Evolutionary conservation across 2,329 filamentous ascomycete genomes (phyloP), one percentile per base, ranked within the genome.

Genomic region (Ophidiomyces ophidiicola): DNA sequence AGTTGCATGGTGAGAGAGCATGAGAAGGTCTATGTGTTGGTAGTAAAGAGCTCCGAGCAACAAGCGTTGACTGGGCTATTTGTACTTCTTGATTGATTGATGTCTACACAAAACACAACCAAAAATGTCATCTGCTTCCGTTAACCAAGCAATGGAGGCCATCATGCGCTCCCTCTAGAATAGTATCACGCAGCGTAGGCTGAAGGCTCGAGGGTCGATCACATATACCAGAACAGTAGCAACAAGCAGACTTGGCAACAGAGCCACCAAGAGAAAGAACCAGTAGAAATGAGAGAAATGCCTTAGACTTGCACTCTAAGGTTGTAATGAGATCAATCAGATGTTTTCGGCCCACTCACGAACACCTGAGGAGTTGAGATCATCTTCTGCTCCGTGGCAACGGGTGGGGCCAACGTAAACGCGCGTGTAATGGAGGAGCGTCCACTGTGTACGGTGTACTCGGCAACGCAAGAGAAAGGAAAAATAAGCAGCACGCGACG

Each of bases 351-450:
- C 18, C 11, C 23, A 8, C n/a, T 11, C 30, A 8, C 18, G 19
- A 31, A 19, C 28, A 28, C 36, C 36, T 38, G 36, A 38, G 36
- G 14, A 29, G 20, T 32, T 3, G 10, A 32, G 17, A 23, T 37
- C 25, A 37, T 31, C 35, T 11, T 5, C n/a, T 10, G 15, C 4
- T 23, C 17, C 17, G 8, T 24, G 23, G 18, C 10, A 19, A 18
- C 10, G 18, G 25, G 18, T 35, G 7, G 10, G 18, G 12, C 11
- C 29, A 31, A 31, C 8, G 11, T 21, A 37, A 14, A 18, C 6
- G 36, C 26, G 20, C 19, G 36, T 5, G 32, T 14, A 14, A 14
- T 31, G 28, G 18, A 24, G 11, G 19, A 11, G 20, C 15, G 19
- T n/a, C n/a, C n/a, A n/a, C n/a, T n/a, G n/a, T n/a, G n/a, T n/a